phyloP scores from a whole-genome alignment of 2,329 filamentous ascomycete genomes.

The Aphanocladium album region DNA sequence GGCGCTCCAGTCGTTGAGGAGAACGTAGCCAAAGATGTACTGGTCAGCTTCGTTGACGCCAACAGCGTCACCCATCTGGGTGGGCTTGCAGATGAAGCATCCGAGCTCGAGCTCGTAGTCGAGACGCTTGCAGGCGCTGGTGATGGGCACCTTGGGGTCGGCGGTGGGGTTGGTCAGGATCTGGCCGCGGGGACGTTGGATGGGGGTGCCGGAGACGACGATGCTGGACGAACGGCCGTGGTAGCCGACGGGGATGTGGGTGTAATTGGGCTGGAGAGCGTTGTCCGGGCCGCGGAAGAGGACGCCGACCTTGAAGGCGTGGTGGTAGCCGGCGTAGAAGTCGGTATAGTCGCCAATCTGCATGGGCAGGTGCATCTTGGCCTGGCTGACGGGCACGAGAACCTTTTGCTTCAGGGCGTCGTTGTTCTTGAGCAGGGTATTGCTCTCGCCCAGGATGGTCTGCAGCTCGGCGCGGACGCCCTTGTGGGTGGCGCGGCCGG shows the following conservation, averaged over 20 bases:
- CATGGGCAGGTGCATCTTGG: constrained; percentile 68
- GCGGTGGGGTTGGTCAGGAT: constrained; percentile 49
- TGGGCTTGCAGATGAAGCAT: constrained; percentile 64
- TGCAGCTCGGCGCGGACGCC: constrained; percentile 67
- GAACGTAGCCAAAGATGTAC: constrained; percentile 63
- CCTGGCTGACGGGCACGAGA: constrained; percentile 33
- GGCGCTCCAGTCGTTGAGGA: constrained; percentile 62
- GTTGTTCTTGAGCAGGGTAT: constrained; percentile 34
- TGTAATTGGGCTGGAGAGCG: constrained; percentile 76
- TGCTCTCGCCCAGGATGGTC: constrained; percentile 53
- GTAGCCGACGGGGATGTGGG: constrained; percentile 73
- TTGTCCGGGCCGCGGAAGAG: constrained; percentile 70
- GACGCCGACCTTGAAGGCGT: constrained; percentile 65
- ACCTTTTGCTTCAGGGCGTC: constrained; percentile 24
- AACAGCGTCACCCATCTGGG: constrained; percentile 62
- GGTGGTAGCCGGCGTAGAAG: constrained; percentile 76
- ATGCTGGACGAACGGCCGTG: constrained; percentile 74
- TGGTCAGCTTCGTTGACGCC: constrained; percentile 62
- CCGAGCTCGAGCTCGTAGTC: constrained; percentile 78
- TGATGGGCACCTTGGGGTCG: constrained; percentile 51
- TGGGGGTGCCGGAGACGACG: constrained; percentile 67
- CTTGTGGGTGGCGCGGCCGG: constrained; percentile 64
- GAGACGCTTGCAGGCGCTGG: constrained; percentile 55
- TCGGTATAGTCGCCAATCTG: constrained; percentile 79
- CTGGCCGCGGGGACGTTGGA: constrained; percentile 69